Conservation (phyloP, 1,284 basidiomycete genomes). For the Malassezia slooffiae region DNA sequence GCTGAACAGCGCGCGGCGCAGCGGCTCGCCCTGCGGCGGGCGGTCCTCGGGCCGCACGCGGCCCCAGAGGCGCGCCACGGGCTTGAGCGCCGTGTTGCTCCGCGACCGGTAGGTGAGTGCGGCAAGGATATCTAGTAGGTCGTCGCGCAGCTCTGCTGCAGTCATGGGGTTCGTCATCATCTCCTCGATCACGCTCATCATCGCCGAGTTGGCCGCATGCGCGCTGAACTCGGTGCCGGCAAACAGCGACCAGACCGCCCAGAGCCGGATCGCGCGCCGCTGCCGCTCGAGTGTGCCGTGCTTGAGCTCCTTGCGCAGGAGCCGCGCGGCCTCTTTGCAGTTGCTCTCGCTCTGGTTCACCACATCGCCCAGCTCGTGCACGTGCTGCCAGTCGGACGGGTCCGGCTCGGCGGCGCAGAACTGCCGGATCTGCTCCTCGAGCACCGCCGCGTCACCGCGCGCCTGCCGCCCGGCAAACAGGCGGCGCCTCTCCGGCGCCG, state of each 20-base stretch:
- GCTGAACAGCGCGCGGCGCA: constrained; percentile 6
- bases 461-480: too few relatives aligned
- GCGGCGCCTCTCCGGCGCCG: too few relatives aligned
- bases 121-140: constrained; percentile 2
- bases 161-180: constrained; percentile 2
- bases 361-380: constrained; percentile 9
- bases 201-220: neutral
- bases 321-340: constrained; percentile 8
- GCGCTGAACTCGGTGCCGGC: neutral
- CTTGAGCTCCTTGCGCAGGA: neutral
- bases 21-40: constrained; percentile 2
- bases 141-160: constrained; percentile 1
- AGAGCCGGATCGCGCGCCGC: constrained; percentile 10
- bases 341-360: constrained; percentile 1
- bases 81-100: neutral
- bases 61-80: constrained; percentile 8
- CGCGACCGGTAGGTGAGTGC: constrained; percentile 7
- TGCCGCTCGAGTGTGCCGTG: neutral
- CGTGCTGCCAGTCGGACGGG: constrained; percentile 4
- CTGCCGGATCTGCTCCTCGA: too few relatives aligned
- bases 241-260: constrained; percentile 12
- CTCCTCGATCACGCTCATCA: constrained; percentile 2
- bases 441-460: too few relatives aligned
- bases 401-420: constrained; percentile 3
- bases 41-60: constrained; percentile 4